Base-by-base conservation (phyloP, 2,329 filamentous ascomycete species). In the Botrytis fragariae region DNA sequence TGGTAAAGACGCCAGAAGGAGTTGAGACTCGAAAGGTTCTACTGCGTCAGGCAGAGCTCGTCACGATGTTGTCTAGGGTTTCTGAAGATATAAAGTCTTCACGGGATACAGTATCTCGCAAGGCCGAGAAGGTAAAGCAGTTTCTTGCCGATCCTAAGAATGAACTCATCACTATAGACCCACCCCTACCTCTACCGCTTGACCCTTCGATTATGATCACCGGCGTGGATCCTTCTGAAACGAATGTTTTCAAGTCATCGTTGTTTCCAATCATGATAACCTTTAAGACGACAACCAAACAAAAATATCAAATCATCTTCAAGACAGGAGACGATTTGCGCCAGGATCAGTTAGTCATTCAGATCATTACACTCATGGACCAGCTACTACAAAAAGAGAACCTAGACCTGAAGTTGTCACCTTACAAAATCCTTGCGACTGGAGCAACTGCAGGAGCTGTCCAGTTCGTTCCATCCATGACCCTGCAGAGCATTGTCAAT, bases 341-440 rank as follows among this genome's bases (percentile, higher is more conserved):
- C 22, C 96, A 99, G 83, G 96, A 99, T 80, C 96, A 99, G 81
- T 89, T 99, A 3, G 95, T 99, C 51, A 97, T 99, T 72, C 96
- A 93, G 80, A 98, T 98, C 80, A 98, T 99, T 81, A 97, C 94
- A 0, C 87, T 99, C 25, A 99, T 99, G 96, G 96, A 99, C 79
- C 93, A 95, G 74, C 89, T 99, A 1, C 87, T 99, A 7, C 93
- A 93, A 74, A 98, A 98, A 80, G 96, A 99, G 81, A 98, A 99
- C 75, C 86, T 99, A 16, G 96, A 99, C 80, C 87, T 99, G 62
- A 98, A 97, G 80, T 87, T 99, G 1, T 95, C 95, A 0, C 96
- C 96, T 0, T 99, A 99, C 84, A 95, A 95, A 78, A 98, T 98
- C 76, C 88, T 99, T 14, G 96, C 96, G 1, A 99, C 96, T 4